Evolutionary conservation across 2,329 filamentous ascomycete genomes (phyloP).

Genomic region (Chaetomiaceae sp.): DNA sequence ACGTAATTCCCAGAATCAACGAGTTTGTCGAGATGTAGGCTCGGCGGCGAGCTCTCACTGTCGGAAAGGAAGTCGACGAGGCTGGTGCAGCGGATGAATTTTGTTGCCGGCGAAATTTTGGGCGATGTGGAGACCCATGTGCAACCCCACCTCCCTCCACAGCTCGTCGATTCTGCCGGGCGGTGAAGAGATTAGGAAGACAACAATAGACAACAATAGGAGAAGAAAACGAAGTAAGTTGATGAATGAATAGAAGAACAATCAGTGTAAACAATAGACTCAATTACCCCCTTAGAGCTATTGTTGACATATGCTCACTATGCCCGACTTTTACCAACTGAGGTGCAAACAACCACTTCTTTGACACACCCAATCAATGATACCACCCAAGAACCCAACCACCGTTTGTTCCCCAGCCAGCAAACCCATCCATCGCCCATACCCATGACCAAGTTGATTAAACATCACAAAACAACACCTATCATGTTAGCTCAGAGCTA

Average conservation of each 20-base stretch:
- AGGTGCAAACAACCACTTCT: not conserved
- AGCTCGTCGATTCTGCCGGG: slow-evolving; percentile 23
- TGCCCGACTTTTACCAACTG: no score
- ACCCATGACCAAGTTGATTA: not conserved
- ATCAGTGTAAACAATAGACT: not conserved
- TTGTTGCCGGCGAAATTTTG: slow-evolving; percentile 30
- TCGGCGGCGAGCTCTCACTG: slow-evolving; percentile 10
- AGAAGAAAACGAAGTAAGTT: not conserved
- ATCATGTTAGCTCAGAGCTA: not conserved
- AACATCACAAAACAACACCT: slow-evolving; percentile 4
- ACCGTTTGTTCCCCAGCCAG: not conserved
- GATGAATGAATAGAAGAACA: not conserved
- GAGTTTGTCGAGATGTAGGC: not conserved
- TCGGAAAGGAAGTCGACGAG: slow-evolving; percentile 22
- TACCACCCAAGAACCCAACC: not conserved
- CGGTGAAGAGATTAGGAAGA: slow-evolving; percentile 19
- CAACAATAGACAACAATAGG: not conserved
- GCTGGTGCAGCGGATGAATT: slow-evolving; percentile 25
- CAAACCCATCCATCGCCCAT: not conserved
- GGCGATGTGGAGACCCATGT: slow-evolving; percentile 22
- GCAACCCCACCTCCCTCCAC: slow-evolving; percentile 11
- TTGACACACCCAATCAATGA: not conserved
- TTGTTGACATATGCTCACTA: not conserved
- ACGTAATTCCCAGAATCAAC: not conserved
- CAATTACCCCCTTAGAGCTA: not conserved